Base-by-base conservation (phyloP, 495 filamentous ascomycete genomes). In the Neurospora sp. region DNA sequence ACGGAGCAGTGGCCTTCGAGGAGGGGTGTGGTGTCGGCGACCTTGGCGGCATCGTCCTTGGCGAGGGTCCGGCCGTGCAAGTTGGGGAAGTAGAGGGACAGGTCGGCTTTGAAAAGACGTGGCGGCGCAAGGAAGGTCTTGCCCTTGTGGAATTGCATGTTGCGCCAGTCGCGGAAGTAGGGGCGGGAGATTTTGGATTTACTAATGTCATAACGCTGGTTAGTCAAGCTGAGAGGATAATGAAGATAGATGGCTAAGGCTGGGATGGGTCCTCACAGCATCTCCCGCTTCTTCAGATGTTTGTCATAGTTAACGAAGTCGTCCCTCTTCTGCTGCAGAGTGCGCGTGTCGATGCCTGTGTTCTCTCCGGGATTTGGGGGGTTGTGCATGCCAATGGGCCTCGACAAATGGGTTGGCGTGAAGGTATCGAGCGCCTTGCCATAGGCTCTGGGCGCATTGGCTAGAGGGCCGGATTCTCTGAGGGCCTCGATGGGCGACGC, bases 91-190 rank as follows among this genome's bases (percentile, higher is more conserved):
- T 90, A 97, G 40, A 97, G 89, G 16, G 94, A 89, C 10, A 87
- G 85, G 40, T 93, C 91, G 71, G 83, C 82, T 69, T 88, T 89
- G 85, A 98, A 97, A 40, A 93, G 84, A 6, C 88, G 85, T 3
- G 90, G 86, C 42, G 93, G 93, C 8, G 94, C 89, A 20, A 92
- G 78, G 83, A 97, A 98, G 40, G 91, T 91, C 81, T 98, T 98
- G 76, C 96, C 96, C 74, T 93, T 87, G 82, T 92, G 87, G 77
- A 91, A 87, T 5, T 89, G 86, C 83, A 98, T 86, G 80, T 93
- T 93, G 70, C 86, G 86, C 91, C 93, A 96, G 87, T 98, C 94
- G 76, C 92, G 90, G 86, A 97, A 98, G 80, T 98, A 98, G 35
- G 93, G 93, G 73, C 91, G 92, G 14, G 88, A 81, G 74, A 95